A percentile compares a stretch with the other conserved stretches of the same genome.
Evolutionary conservation across 257 asterid genomes (phyloP).

Genomic region (Hygrophila difformis): DNA sequence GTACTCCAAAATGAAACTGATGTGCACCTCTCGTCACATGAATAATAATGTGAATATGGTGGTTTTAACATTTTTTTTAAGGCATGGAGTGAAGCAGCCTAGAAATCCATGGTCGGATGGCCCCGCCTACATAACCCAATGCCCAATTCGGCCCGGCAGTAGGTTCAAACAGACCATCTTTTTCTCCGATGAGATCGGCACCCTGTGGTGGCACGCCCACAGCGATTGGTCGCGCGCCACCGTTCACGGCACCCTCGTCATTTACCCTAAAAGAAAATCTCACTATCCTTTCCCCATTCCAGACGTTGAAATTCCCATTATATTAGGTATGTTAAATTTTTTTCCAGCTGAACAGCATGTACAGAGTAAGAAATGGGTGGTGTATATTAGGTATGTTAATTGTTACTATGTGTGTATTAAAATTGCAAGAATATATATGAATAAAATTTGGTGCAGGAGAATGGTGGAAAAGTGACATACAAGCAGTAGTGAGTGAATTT

Average conservation of each 20-base stretch:
- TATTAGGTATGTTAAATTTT: slow-evolving; percentile 27
- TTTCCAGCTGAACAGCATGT: too few relatives aligned
- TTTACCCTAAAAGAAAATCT: slow-evolving; percentile 17
- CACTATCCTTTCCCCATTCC: slow-evolving; percentile 37
- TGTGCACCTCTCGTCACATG: too few relatives aligned
- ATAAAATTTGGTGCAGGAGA: slow-evolving; percentile 32
- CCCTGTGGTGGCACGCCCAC: slow-evolving; percentile 56
- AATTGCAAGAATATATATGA: too few relatives aligned
- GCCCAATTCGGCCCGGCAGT: slow-evolving; percentile 39
- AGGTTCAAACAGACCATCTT: slow-evolving; percentile 29
- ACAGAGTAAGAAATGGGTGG: neutral
- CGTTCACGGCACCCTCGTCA: slow-evolving; percentile 36
- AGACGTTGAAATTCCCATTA: slow-evolving; percentile 34
- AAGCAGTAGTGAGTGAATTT: slow-evolving; percentile 24
- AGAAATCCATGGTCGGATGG: slow-evolving; percentile 53
- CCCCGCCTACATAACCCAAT: slow-evolving; percentile 44
- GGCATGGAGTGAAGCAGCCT: slow-evolving; percentile 54
- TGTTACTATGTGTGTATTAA: neutral
- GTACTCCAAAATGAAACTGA: too few relatives aligned
- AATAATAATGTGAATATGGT: too few relatives aligned
- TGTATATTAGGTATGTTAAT: too few relatives aligned
- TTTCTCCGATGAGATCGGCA: slow-evolving; percentile 39
- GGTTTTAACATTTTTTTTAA: neutral
- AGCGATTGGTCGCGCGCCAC: slow-evolving; percentile 49
- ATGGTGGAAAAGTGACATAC: slow-evolving; percentile 52